Evolutionary conservation across 805 yeast species (phyloP).

Genomic region (Candida arabinofermentans): DNA sequence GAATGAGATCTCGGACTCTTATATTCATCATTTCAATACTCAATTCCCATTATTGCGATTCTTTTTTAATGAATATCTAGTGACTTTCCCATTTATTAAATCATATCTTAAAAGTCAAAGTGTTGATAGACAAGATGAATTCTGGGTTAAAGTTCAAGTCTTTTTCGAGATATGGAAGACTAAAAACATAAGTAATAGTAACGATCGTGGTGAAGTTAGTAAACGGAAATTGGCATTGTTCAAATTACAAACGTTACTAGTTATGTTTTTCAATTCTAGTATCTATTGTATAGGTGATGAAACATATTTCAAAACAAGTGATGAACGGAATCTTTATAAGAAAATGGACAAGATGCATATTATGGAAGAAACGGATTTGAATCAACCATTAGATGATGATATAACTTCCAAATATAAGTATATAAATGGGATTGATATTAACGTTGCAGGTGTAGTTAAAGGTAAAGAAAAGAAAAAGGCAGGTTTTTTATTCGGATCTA

Average conservation of each 20-base stretch:
- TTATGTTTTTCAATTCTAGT: slow-evolving; percentile 73
- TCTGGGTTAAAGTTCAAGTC: slow-evolving; percentile 84
- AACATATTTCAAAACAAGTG: slow-evolving; percentile 38
- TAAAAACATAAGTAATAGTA: slow-evolving; percentile 66
- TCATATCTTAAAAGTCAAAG: slow-evolving; percentile 33
- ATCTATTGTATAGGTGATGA: slow-evolving; percentile 58
- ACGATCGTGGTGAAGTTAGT: slow-evolving; percentile 72
- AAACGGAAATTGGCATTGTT: slow-evolving; percentile 61
- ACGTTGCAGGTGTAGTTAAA: slow-evolving; percentile 62
- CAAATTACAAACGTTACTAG: slow-evolving; percentile 58
- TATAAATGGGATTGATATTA: slow-evolving; percentile 57
- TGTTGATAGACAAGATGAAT: slow-evolving; percentile 26
- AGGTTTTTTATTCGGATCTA: slow-evolving; percentile 19
- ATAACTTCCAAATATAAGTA: slow-evolving; percentile 35
- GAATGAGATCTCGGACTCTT: slow-evolving; percentile 13
- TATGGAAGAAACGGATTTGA: slow-evolving; percentile 9
- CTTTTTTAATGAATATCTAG: slow-evolving; percentile 58
- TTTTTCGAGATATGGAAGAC: slow-evolving; percentile 76
- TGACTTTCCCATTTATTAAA: slow-evolving; percentile 73
- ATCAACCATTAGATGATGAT: slow-evolving; percentile 23
- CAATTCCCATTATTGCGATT: slow-evolving; percentile 67
- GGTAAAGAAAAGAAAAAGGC: slow-evolving; percentile 25
- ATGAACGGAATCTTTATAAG: slow-evolving; percentile 37
- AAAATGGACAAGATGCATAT: slow-evolving; percentile 29
- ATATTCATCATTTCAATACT: slow-evolving; percentile 23